phyloP scores from a whole-genome alignment of 768 basidiomycete genomes.

The Goffeauzyma gilvescens region DNA sequence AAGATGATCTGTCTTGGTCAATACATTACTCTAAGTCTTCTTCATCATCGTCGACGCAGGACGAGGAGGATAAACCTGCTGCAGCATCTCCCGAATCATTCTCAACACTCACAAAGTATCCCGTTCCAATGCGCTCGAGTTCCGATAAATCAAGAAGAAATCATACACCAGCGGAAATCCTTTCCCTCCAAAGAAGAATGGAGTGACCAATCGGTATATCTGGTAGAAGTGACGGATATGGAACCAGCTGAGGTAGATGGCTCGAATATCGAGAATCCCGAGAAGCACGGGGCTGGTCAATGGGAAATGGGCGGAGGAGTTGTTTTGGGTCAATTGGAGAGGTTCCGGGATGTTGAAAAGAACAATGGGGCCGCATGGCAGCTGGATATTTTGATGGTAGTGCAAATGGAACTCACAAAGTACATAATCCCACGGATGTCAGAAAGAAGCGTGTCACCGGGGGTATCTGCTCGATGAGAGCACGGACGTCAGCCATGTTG shows the following conservation, averaged over 20 bases:
- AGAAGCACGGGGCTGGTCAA: too few species aligned
- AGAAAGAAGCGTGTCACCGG: conserved; percentile 26
- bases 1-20: not conserved
- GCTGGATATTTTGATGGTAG: not conserved
- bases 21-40: too few species aligned
- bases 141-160: conserved; percentile 30
- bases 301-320: too few species aligned
- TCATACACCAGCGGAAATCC: conserved; percentile 30
- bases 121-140: conserved; percentile 23
- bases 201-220: conserved; percentile 27
- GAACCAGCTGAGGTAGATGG: conserved; percentile 22
- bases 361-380: not conserved
- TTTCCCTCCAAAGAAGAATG: conserved; percentile 27
- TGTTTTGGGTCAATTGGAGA: too few species aligned
- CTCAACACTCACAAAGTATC: conserved; percentile 21
- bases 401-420: not conserved
- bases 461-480: conserved; percentile 18
- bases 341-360: not conserved
- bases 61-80: too few species aligned
- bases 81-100: not conserved
- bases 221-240: conserved; percentile 14
- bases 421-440: conserved; percentile 12
- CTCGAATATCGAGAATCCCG: too few species aligned
- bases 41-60: too few species aligned
- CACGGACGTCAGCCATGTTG: conserved; percentile 24